Evolutionary conservation across 2,329 filamentous ascomycete genomes (phyloP), one percentile per base, ranked within the genome.

Genomic region (Aspergillus quadricinctus): DNA sequence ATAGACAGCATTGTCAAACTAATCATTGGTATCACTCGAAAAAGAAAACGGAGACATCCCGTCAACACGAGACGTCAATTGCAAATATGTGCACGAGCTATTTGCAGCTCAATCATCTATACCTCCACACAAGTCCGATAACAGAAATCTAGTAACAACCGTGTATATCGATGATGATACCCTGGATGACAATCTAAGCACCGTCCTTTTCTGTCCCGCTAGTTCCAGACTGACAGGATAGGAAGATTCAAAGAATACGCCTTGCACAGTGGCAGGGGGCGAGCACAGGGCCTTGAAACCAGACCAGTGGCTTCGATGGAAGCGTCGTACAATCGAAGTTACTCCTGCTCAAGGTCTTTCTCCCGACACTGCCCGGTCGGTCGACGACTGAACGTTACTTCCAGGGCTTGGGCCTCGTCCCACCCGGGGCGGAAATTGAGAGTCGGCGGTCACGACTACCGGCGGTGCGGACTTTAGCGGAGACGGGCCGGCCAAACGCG

Each of bases 391-490:
- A 52, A 59, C 40, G 46, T 66, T 60, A 7, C 67, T 70, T 4
- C 68, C 72, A 1, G 72, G 70, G 48, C 67, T 71, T 11, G 62
- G 57, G 19, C 61, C 61, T 25, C 60, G 61, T 35, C 58, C 59
- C 14, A 63, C 25, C 35, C 59, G 63, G 17, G 55, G n/a, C 17
- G 63, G 55, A 45, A 69, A 58, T 48, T 64, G 66, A 17, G 62
- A 52, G 43, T 71, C 69, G 11, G 64, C 61, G 52, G 69, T 67
- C 4, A 66, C 58, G 21, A 71, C 61, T 7, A 66, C 64, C 4
- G 70, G 66, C 45, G 69, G 67, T n/a, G 69, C 69, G 10, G 70
- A 71, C 40, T 63, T 68, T 28, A 72, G 55, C 2, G 69, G 69
- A 6, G 68, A 66, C 2, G 61, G 49, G 3, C 52, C 58, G 27